Base-by-base conservation (phyloP, 306 rosid species). In the Prunus campanulata region DNA sequence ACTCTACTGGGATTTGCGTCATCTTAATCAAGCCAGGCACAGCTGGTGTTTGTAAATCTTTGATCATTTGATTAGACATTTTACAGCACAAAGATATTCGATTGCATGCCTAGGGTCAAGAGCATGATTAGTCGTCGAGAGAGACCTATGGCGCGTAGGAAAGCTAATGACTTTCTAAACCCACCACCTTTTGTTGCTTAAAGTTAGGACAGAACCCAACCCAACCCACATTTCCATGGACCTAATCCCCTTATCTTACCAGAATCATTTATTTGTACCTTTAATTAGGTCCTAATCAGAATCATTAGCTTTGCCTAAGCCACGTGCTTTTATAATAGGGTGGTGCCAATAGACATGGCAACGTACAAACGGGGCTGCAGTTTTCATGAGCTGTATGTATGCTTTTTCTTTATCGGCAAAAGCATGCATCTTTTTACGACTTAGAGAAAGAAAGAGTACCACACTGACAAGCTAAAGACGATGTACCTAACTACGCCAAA, bases 121-220 rank as follows among this genome's bases (percentile, higher is more conserved):
- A 42, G n/a, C 15, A 47, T 60, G 77, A 74, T 74, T 74, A 25
- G 30, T 60, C 35, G 29, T 27, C 6, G 19, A 47, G 69, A 47
- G 69, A 61, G 22, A 2, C 44, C 10, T 4, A 44, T 2, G 1
- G 16, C 0, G 15, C 5, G 22, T 15, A 19, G 16, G 51, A 42
- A 39, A 57, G 19, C 77, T 47, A 46, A 74, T 42, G 32, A 22
- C 50, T 74, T 47, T 51, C 49, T 61, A 72, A 54, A 11, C 77
- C 82, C 86, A 78, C 79, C 79, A 74, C 6, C 8, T 18, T 16
- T 0, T 68, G 83, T 82, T 78, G 80, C 76, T 60, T 78, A 82
- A 82, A 82, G 80, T 16, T 25, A 15, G 44, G 80, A 78, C 82
- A 78, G 15, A 61, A 52, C 24, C 30, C 2, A 24, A 11, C 59